These are phyloP conservation scores for Kwoniella heveanensis DNA, from an alignment of 768 basidiomycete genomes.

Conservation along the genomic window DNA sequence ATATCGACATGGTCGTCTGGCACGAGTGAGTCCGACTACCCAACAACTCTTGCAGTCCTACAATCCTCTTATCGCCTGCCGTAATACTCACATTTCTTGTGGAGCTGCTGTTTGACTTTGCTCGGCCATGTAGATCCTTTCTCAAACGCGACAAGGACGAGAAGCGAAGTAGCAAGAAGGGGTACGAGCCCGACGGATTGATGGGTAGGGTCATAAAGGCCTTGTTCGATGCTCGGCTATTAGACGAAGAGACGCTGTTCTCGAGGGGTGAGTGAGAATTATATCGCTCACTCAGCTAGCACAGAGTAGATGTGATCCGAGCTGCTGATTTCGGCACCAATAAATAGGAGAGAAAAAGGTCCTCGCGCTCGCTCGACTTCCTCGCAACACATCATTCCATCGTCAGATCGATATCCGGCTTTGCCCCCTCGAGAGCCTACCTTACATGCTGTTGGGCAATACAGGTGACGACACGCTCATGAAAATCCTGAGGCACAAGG, in stretches of 20 bases:
- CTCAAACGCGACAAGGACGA: conserved; percentile 24
- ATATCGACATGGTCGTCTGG: conserved; percentile 52
- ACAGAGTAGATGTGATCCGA: no score
- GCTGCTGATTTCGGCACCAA: no score
- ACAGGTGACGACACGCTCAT: conserved; percentile 53
- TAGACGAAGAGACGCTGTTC: conserved; percentile 37
- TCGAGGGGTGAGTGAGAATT: conserved; percentile 35
- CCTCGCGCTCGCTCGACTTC: conserved; percentile 40
- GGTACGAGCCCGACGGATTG: conserved; percentile 19
- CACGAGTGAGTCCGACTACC: conserved; percentile 49
- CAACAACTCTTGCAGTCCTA: no score
- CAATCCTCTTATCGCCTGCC: no score
- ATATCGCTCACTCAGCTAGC: no score
- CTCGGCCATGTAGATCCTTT: conserved; percentile 28
- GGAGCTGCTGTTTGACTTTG: no score
- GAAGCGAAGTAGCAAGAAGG: conserved; percentile 19
- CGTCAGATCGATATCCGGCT: conserved; percentile 52
- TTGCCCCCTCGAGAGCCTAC: conserved; percentile 39
- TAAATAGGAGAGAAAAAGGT: conserved; percentile 46
- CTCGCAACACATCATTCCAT: conserved; percentile 26
- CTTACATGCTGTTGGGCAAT: conserved; percentile 52
- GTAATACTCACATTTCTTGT: no score
- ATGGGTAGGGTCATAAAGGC: conserved; percentile 41
- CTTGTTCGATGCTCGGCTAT: conserved; percentile 31
- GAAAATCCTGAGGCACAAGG: conserved; percentile 44